These are phyloP conservation scores for Phytopythium aichiense DNA, from an alignment of 352 stramenopile species.

Conservation along the genomic window DNA sequence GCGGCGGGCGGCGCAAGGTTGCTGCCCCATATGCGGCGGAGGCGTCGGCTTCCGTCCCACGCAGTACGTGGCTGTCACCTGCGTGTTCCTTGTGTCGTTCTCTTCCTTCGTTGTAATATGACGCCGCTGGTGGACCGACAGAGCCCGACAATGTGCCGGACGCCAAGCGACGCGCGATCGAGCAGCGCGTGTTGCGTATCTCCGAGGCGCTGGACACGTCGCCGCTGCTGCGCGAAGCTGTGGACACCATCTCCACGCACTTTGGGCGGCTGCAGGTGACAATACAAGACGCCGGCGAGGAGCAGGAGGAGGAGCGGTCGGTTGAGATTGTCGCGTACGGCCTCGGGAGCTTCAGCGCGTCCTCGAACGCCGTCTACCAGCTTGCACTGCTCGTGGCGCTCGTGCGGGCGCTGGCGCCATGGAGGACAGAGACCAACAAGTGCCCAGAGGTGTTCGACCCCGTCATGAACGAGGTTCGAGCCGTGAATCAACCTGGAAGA, in stretches of 20 bases:
- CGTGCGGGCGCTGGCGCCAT: slow-evolving; percentile 14
- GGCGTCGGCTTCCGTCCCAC: not conserved
- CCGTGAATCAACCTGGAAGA: not conserved
- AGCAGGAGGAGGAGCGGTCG: not conserved
- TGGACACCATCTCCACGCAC: slow-evolving; percentile 19
- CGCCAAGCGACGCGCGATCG: slow-evolving; percentile 33
- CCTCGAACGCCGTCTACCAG: slow-evolving; percentile 71
- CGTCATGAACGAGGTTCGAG: slow-evolving; percentile 67
- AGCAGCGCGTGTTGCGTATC: slow-evolving; percentile 34
- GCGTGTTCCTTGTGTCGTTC: too few relatives aligned
- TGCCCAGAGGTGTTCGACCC: slow-evolving; percentile 62
- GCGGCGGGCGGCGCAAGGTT: not conserved
- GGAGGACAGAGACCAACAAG: not conserved
- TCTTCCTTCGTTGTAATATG: too few relatives aligned
- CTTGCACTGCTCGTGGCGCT: slow-evolving; percentile 59
- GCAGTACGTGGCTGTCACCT: not conserved
- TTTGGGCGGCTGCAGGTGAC: slow-evolving; percentile 12
- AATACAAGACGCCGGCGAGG: not conserved
- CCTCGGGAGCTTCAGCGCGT: slow-evolving; percentile 71
- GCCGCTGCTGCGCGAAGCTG: slow-evolving; percentile 21
- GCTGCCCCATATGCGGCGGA: too few relatives aligned
- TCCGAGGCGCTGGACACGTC: slow-evolving; percentile 23
- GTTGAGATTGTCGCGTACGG: slow-evolving; percentile 60
- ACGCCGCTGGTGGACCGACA: not conserved
- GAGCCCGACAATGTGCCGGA: not conserved